Evolutionary conservation across 73 alveolate species (phyloP).

Genomic region (Paramecium bursaria): DNA sequence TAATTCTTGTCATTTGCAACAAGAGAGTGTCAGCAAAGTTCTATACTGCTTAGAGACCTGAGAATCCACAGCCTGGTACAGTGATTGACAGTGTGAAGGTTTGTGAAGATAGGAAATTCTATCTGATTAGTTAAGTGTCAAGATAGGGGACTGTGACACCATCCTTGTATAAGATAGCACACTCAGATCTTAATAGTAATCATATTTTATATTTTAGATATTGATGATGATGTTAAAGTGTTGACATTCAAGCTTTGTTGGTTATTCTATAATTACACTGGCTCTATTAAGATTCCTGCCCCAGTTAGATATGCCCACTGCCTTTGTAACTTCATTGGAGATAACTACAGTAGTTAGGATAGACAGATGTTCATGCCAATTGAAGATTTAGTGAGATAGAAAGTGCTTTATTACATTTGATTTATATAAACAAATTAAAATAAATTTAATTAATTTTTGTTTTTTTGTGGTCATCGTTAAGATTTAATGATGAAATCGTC

Average conservation of each 20-base stretch:
- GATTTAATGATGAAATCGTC: no score
- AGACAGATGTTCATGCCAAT: conserved; percentile 1
- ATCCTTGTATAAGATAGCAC: conserved; percentile 63
- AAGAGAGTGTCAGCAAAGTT: conserved; percentile 79
- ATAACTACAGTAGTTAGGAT: conserved; percentile 68
- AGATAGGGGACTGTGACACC: conserved; percentile 64
- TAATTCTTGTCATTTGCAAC: conserved; percentile 42
- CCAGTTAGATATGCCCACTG: conserved; percentile 95
- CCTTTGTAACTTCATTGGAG: conserved; percentile 87
- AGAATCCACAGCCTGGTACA: conserved; percentile 94
- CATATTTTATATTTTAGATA: conserved; percentile 47
- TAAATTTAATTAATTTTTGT: no score
- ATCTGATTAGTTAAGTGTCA: conserved; percentile 91
- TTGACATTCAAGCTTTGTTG: conserved; percentile 90
- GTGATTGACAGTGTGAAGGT: conserved; percentile 88
- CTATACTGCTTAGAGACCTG: conserved; percentile 65
- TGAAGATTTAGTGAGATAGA: conserved; percentile 29
- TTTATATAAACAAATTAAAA: neutral
- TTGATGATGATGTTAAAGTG: conserved; percentile 76
- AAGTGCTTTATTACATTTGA: conserved; percentile 50
- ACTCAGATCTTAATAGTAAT: conserved; percentile 69
- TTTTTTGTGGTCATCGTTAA: no score
- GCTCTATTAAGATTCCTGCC: conserved; percentile 92
- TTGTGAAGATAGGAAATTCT: conserved; percentile 88
- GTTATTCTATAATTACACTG: conserved; percentile 95